phyloP scores from a whole-genome alignment of 352 stramenopile genomes.

The Thalassiosira allenii region DNA sequence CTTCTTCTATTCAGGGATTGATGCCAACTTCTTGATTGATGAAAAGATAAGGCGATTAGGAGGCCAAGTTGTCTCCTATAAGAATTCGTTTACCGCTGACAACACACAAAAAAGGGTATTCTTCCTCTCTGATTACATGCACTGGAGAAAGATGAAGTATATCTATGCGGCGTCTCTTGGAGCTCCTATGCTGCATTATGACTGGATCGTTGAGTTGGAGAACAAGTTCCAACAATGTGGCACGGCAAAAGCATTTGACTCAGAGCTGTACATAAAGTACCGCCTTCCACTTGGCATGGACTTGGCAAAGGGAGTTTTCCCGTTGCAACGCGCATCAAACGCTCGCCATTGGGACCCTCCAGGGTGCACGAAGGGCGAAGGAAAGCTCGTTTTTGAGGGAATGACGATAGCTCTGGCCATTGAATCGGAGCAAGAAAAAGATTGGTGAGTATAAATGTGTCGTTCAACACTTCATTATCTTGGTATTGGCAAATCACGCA shows the following conservation, averaged over 20 bases:
- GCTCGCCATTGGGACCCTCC: slow-evolving; percentile 49
- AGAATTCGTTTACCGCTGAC: slow-evolving; percentile 13
- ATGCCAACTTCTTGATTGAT: slow-evolving; percentile 27
- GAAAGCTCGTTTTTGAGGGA: slow-evolving; percentile 52
- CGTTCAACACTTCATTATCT: neutral
- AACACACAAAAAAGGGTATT: slow-evolving; percentile 33
- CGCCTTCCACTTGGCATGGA: slow-evolving; percentile 58
- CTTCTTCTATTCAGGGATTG: slow-evolving; percentile 52
- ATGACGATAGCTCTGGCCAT: slow-evolving; percentile 62
- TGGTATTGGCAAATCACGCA: neutral
- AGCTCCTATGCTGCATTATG: slow-evolving; percentile 50
- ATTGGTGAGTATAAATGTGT: slow-evolving; percentile 45
- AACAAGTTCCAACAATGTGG: slow-evolving; percentile 36
- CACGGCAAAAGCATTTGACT: slow-evolving; percentile 51
- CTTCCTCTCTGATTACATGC: slow-evolving; percentile 37
- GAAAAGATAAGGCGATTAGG: slow-evolving; percentile 44
- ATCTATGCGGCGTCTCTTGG: slow-evolving; percentile 53
- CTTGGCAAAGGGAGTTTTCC: slow-evolving; percentile 36
- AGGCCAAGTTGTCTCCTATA: slow-evolving; percentile 19
- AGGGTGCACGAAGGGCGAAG: slow-evolving; percentile 33
- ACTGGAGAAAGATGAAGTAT: slow-evolving; percentile 61
- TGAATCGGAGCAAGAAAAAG: slow-evolving; percentile 21
- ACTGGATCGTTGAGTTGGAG: slow-evolving; percentile 58
- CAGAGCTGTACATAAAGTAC: slow-evolving; percentile 53
- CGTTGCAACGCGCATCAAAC: slow-evolving; percentile 55